phyloP scores from a whole-genome alignment of 306 rosid species.

The Senna tora region DNA sequence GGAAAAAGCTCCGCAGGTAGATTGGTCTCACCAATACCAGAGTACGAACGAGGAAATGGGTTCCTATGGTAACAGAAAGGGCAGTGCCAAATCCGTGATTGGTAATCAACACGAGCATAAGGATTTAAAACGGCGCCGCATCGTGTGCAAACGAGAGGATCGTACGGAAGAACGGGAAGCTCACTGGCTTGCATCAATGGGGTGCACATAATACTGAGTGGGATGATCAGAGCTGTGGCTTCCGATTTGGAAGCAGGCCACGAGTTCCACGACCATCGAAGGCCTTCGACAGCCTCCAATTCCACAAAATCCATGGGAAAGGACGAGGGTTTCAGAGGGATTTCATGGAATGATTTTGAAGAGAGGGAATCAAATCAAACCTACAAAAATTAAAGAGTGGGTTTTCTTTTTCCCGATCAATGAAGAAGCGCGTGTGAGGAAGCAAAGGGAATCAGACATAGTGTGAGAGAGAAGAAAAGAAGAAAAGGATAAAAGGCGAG shows the following conservation, averaged over 20 bases:
- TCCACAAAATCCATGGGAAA: conserved; percentile 73
- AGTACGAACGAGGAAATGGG: conserved; percentile 69
- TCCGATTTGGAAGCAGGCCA: conserved; percentile 74
- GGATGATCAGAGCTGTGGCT: conserved; percentile 54
- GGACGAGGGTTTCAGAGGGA: not conserved
- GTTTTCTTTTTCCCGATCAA: too few relatives aligned
- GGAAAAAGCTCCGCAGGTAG: conserved; percentile 96
- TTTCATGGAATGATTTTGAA: conserved; percentile 9
- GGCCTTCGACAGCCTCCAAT: conserved; percentile 90
- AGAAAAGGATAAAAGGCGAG: not conserved
- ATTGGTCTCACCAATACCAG: conserved; percentile 71
- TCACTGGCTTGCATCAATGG: conserved; percentile 69
- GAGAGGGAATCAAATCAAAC: not conserved
- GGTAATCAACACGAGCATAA: conserved; percentile 82
- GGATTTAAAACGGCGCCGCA: conserved; percentile 87
- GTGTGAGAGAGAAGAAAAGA: not conserved
- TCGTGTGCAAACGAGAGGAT: conserved; percentile 65
- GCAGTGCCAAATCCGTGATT: conserved; percentile 88
- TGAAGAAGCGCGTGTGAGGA: not conserved
- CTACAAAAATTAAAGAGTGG: not conserved
- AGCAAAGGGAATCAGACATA: not conserved
- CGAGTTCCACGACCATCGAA: conserved; percentile 95
- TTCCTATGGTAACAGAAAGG: conserved; percentile 73
- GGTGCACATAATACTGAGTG: conserved; percentile 74
- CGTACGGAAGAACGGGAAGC: conserved; percentile 79